Evolutionary conservation across 1,284 basidiomycete genomes (phyloP).

Genomic region (Vanrija pseudolonga): DNA sequence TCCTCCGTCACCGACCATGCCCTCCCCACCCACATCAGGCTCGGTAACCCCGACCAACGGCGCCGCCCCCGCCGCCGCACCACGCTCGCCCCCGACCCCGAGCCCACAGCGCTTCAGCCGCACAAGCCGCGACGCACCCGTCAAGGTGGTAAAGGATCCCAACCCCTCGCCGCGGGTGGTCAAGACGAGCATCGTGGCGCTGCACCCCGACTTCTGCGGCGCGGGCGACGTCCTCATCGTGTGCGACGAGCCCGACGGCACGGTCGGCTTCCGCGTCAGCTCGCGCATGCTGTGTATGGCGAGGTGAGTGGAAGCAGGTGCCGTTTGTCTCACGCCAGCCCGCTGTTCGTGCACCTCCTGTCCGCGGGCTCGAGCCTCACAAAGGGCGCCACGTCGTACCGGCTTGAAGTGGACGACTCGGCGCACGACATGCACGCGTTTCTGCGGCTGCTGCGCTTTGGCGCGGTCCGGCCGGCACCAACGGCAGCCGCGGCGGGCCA

Average conservation of each 20-base stretch:
- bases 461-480: neutral
- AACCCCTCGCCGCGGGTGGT: no score
- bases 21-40: no score
- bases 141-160: no score
- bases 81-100: no score
- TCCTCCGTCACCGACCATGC: no score
- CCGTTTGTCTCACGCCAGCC: slow-evolving; percentile 1
- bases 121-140: no score
- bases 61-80: no score
- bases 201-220: slow-evolving; percentile 13
- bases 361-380: neutral
- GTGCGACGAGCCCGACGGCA: neutral
- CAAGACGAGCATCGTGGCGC: neutral
- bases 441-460: slow-evolving; percentile 11
- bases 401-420: slow-evolving; percentile 6
- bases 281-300: slow-evolving; percentile 19
- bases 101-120: no score
- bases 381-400: neutral
- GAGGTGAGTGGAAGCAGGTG: neutral
- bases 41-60: no score
- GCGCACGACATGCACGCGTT: slow-evolving; percentile 16
- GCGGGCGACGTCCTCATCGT: slow-evolving; percentile 13
- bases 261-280: slow-evolving; percentile 14
- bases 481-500: no score
- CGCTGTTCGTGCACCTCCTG: slow-evolving; percentile 4